These are phyloP conservation scores for Pyrenochaeta sp. DNA, from an alignment of 2,329 filamentous ascomycete species.

Conservation along the genomic window DNA sequence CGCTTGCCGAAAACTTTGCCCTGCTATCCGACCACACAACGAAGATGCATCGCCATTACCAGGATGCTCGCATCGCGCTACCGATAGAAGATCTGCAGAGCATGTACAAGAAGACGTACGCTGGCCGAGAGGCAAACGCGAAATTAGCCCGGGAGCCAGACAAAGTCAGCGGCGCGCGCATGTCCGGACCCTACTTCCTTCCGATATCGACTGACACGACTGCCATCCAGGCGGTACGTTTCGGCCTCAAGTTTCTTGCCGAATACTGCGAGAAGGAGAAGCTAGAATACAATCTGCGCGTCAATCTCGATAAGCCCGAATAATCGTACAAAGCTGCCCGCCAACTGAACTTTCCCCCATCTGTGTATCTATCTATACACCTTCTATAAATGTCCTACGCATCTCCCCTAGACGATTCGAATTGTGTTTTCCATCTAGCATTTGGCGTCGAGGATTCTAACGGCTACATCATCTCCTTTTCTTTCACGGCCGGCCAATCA, in stretches of 20 bases:
- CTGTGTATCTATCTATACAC: too few relatives aligned
- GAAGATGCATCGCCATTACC: conserved; percentile 35
- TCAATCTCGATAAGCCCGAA: conserved; percentile 34
- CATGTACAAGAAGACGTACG: conserved; percentile 52
- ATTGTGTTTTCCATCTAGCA: neutral
- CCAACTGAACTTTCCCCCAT: too few relatives aligned
- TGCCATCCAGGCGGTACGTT: conserved; percentile 55
- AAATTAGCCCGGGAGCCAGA: conserved; percentile 40
- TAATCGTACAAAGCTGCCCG: too few relatives aligned
- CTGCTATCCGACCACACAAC: conserved; percentile 39
- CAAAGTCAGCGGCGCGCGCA: conserved; percentile 42
- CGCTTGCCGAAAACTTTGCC: conserved; percentile 34
- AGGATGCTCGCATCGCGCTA: conserved; percentile 38
- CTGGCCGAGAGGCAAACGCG: conserved; percentile 29
- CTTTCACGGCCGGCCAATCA: too few relatives aligned
- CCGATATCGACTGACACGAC: conserved; percentile 52
- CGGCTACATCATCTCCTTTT: too few relatives aligned
- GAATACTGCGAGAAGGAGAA: conserved; percentile 54
- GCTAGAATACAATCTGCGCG: conserved; percentile 33
- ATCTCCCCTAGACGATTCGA: too few relatives aligned
- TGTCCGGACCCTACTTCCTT: conserved; percentile 51
- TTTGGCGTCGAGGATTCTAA: neutral
- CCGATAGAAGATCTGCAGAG: conserved; percentile 48
- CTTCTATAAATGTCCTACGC: too few relatives aligned
- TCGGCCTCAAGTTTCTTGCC: conserved; percentile 52